Base-by-base conservation (phyloP, 495 filamentous ascomycete genomes). In the Penicillium macrosclerotiorum region DNA sequence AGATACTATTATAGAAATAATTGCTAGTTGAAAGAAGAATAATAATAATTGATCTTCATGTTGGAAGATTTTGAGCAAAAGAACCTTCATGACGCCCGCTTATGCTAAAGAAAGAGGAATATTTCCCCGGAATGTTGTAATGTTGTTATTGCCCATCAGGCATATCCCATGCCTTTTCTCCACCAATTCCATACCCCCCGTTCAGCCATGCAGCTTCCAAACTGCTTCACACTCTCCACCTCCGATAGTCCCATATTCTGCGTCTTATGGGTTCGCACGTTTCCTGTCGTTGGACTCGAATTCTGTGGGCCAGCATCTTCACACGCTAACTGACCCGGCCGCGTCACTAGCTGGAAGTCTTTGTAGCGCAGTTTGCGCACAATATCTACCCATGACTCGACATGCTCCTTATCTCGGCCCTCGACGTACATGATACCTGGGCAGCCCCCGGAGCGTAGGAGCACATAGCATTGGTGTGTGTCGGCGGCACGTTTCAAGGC, bases 371-470 rank as follows among this genome's bases (percentile, higher is more conserved):
- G 40, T 23, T 62, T 69, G 35, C 70, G 74, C 27, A 85, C 81
- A 17, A 66, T 63, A 12, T 60, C 67, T 4, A 83, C 74, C 81
- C 81, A 85, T n/a, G 68, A 63, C 41, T 68, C 65, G 2, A 76
- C 74, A 6, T 66, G 65, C 30, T 60, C 63, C 50, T 77, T 72
- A 13, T 78, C 74, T 14, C 52, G 54, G 3, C 81, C 82, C 59
- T 88, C 83, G 33, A 83, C 85, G 60, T 89, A 87, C 84, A 90
- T 88, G 49, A 90, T 83, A 7, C 85, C 87, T 0, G 86, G 86
- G 33, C 74, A 78, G 3, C 80, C 78, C 3, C 85, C 83, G 37
- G 74, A 82, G 22, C 85, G 77, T 2, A 89, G 71, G 9, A 90
- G 74, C 3, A 81, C 83, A 24, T 73, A 75, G 57, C 81, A 77